phyloP scores from a whole-genome alignment of 176 grass and related monocot species.

The Phragmites australis region DNA sequence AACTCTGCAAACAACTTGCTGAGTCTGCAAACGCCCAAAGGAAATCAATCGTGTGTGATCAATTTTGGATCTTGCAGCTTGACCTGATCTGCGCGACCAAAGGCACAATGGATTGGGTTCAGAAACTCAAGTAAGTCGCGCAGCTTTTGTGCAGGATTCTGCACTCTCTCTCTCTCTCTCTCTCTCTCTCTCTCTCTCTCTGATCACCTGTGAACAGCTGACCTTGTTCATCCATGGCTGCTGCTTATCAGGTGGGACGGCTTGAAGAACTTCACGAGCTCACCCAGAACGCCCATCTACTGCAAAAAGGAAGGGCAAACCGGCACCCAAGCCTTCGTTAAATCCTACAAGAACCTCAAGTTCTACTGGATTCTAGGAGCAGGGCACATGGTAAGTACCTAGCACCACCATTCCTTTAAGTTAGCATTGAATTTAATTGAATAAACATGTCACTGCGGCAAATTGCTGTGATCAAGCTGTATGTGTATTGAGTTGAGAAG shows the following conservation, averaged over 20 bases:
- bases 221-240: not conserved
- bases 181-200: not conserved
- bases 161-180: not conserved
- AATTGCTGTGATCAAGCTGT: not conserved
- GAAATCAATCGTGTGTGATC: not conserved
- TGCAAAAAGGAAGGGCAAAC: slow-evolving; percentile 41
- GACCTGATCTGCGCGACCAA: slow-evolving; percentile 92
- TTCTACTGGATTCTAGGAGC: slow-evolving; percentile 90
- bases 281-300: slow-evolving; percentile 51
- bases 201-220: not conserved
- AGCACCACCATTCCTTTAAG: not conserved
- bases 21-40: not conserved
- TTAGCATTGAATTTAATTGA: too few species aligned
- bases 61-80: slow-evolving; percentile 38
- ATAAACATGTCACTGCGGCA: not conserved
- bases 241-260: slow-evolving; percentile 64
- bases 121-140: slow-evolving; percentile 65
- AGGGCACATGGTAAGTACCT: slow-evolving; percentile 77
- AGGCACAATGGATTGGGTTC: slow-evolving; percentile 71
- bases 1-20: not conserved
- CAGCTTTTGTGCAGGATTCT: not conserved
- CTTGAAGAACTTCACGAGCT: slow-evolving; percentile 53
- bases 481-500: not conserved
- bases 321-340: slow-evolving; percentile 72
- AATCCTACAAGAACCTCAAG: slow-evolving; percentile 75